Conservation (phyloP, 2,329 filamentous ascomycete genomes). For the Colletotrichum sansevieriae region DNA sequence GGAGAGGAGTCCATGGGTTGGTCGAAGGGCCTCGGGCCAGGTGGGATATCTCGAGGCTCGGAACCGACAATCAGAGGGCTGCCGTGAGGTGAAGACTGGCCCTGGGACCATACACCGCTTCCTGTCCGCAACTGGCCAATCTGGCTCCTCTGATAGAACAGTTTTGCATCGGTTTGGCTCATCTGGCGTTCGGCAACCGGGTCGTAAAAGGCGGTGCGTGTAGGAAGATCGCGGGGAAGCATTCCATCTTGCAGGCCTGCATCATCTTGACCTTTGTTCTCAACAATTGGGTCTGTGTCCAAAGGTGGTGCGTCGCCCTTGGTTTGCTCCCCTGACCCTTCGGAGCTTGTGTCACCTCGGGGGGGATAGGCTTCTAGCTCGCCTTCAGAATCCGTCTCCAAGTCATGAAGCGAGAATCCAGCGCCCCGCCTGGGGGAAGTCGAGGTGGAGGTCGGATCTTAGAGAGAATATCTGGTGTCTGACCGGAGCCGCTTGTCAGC, state of each 20-base stretch:
- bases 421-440: slow-evolving; percentile 40
- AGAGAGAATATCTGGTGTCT: slow-evolving; percentile 18
- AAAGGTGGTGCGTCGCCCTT: slow-evolving; percentile 12
- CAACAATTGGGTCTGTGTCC: slow-evolving; percentile 1
- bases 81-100: slow-evolving; percentile 58
- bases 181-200: slow-evolving; percentile 93
- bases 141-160: slow-evolving; percentile 94
- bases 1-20: slow-evolving; percentile 45
- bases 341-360: slow-evolving; percentile 38
- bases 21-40: slow-evolving; percentile 47
- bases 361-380: slow-evolving; percentile 27
- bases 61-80: slow-evolving; percentile 58
- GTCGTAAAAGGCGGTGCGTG: slow-evolving; percentile 90
- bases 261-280: slow-evolving; percentile 11
- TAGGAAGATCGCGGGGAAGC: slow-evolving; percentile 71
- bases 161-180: slow-evolving; percentile 93
- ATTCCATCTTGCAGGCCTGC: slow-evolving; percentile 64
- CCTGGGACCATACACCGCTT: slow-evolving; percentile 53
- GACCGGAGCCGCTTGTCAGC: slow-evolving; percentile 14
- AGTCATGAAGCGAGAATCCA: slow-evolving; percentile 28
- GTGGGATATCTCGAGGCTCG: slow-evolving; percentile 43
- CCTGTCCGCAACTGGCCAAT: slow-evolving; percentile 63
- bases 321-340: slow-evolving; percentile 25
- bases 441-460: slow-evolving; percentile 39
- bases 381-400: slow-evolving; percentile 39